Evolutionary conservation across 2,329 filamentous ascomycete species (phyloP).

Genomic region (Clonostachys chloroleuca): DNA sequence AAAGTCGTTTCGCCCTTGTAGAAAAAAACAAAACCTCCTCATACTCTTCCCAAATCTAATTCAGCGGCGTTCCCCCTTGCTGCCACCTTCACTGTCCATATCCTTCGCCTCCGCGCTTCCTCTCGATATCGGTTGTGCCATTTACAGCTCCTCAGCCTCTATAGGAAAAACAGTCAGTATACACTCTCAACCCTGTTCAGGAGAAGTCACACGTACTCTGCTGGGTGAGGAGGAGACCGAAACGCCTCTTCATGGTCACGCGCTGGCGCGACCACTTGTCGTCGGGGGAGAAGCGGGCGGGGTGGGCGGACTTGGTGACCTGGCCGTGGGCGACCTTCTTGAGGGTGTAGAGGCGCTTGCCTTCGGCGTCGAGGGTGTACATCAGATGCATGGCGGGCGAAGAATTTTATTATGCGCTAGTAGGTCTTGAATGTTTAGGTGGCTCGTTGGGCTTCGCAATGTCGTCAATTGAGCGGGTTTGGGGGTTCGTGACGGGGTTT

Average conservation of each 20-base stretch:
- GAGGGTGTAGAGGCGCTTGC: constrained; percentile 91
- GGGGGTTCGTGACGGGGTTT: too few species aligned
- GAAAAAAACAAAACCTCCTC: too few species aligned
- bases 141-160: too few species aligned
- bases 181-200: background rate
- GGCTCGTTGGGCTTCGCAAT: background rate
- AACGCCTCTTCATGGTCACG: constrained; percentile 91
- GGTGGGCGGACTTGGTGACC: constrained; percentile 94
- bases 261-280: constrained; percentile 98
- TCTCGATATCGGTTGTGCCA: too few species aligned
- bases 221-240: constrained; percentile 82
- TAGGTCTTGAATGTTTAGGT: background rate
- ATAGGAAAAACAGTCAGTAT: too few species aligned
- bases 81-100: too few species aligned
- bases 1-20: too few species aligned
- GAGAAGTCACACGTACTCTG: constrained; percentile 39
- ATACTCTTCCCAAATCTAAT: too few species aligned
- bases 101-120: too few species aligned
- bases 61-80: too few species aligned
- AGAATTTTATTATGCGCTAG: background rate
- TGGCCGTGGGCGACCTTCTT: constrained; percentile 82
- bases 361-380: constrained; percentile 80
- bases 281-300: constrained; percentile 93
- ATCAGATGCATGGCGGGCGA: constrained; percentile 51
- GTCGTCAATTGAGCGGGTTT: background rate